Evolutionary conservation across 352 stramenopile species (phyloP), one percentile per base, ranked within the genome.

Genomic region (Globisporangium camurandrum): DNA sequence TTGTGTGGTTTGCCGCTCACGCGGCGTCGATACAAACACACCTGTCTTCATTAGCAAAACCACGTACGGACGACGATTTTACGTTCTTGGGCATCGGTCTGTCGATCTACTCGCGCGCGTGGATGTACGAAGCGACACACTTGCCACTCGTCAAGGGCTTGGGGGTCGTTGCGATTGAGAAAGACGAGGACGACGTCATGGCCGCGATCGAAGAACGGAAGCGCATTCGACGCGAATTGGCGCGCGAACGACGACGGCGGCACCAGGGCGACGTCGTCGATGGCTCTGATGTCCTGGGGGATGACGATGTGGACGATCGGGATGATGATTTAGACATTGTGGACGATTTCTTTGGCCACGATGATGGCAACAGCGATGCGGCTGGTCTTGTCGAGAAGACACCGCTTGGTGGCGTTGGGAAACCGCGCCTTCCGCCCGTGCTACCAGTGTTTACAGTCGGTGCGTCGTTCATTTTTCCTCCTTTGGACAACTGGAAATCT

Each of bases 131-230:
- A 20, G 70, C 67, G 34, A 71, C 72, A 39, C 64, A 74, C 39
- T 46, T 88, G 62, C 73, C 73, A 3, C 62, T 66, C 17, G 73
- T 88, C 17, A 69, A 62, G 20, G 73, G 76, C 0, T 36, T 88
- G 3, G 64, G 71, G 14, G 53, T 88, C 24, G 73, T 86, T 49
- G 69, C 73, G 20, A 40, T 83, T 26, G 56, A 69, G 30, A 69
- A 50, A 9, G 66, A 83, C 46, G 60, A 67, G 6, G 56, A 69
- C 28, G 71, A 86, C 7, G 43, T 78, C 37, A 81, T 88, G 73
- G 69, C 68, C 31, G 61, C 66, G 37, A 74, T 86, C 10, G 71
- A 88, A 49, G 67, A 84, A 51, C 76, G 59, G 38, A 88, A 88
- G 56, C 71, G 76, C 41, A 68, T 84, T 24, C 71, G 70, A 47